Evolutionary conservation across 768 basidiomycete genomes (phyloP), one percentile per base, ranked within the genome.

Genomic region (Xanthoconium purpureum): DNA sequence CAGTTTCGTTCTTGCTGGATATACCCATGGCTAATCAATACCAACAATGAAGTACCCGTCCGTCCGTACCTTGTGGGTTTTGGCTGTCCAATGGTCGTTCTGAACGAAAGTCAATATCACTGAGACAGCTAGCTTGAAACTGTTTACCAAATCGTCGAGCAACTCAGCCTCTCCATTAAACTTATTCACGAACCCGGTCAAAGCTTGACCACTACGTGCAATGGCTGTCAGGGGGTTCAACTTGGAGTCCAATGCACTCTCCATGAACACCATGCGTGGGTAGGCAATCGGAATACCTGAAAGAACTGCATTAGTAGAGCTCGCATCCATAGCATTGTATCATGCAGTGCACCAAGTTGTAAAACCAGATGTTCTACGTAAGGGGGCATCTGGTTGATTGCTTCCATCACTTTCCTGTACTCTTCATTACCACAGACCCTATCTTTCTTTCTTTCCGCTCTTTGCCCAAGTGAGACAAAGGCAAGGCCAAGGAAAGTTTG

Each of bases 11-110:
- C 97, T 74, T 80, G 80, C 88, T 97, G 73, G 56, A 68, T 66
- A 33, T 13, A 32, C n/a, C 5, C 29, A 38, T 8, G 10, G 5
- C 55, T 17, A 5, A 32, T 60, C 10, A 45, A 57, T 15, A n/a
- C 50, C 33, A 38, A 33, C 33, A 6, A 32, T 28, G 18, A 47
- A n/a, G 40, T 44, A 24, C 14, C 36, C 2, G 12, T 33, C 46
- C 24, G 3, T 48, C 39, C 65, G 28, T 59, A 87, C 90, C 77
- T 92, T 92, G 68, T 93, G 91, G 5, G 69, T 66, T 53, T 84
- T 84, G 32, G 91, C 83, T 6, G 93, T 95, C 94, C 94, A 95
- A 64, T 95, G 93, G 66, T 96, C 93, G 61, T 94, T 94, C 85
- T 91, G 58, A 14, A 35, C 17, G 85, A 67, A 91, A 87, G 63